Evolutionary conservation across 495 filamentous ascomycete species (phyloP), one percentile per base, ranked within the genome.

Genomic region (Extremus antarcticus): DNA sequence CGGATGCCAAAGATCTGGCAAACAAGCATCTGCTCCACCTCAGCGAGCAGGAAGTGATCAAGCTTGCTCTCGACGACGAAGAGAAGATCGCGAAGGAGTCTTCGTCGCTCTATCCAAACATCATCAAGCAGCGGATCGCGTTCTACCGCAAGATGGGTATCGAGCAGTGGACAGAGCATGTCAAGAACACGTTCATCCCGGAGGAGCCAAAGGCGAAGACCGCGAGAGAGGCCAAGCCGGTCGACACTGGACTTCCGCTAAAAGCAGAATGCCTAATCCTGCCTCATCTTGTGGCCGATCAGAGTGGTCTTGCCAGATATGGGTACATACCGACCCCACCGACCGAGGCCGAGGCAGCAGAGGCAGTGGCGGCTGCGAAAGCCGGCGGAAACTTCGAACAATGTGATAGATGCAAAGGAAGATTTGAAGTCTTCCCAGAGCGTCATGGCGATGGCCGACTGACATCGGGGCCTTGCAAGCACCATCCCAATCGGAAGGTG

Each of bases 381-480:
- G 74, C 80, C 7, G 77, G 83, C 11, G 75, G 80, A 39, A 86
- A 86, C 41, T 95, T 81, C 74, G 94, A 97, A 69, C 69, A 76
- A 16, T 99, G 92, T 63, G 91, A 95, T 63, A 84, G 92, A 15
- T 99, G 92, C 68, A 74, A 70, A 21, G 79, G 77, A 20, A 81
- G 90, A 24, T 97, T 99, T 63, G 89, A 95, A 66, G 88, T 94
- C 16, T 97, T 94, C 61, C 88, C 90, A 7, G 88, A 88, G 16
- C 84, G 92, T 32, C 77, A 88, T 47, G 77, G 79, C 52, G 92
- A 97, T 61, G 92, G 91, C 1, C 78, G 82, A 1, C 73, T 96
- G 39, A 77, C 91, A 0, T 82, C 78, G 2, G 90, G 90, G 0
- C 63, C 67, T 19, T 99, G 92, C 70, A 79, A 70, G 0, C 82